Conservation (phyloP, 2,329 filamentous ascomycete species). For the Fusarium subtropicale region DNA sequence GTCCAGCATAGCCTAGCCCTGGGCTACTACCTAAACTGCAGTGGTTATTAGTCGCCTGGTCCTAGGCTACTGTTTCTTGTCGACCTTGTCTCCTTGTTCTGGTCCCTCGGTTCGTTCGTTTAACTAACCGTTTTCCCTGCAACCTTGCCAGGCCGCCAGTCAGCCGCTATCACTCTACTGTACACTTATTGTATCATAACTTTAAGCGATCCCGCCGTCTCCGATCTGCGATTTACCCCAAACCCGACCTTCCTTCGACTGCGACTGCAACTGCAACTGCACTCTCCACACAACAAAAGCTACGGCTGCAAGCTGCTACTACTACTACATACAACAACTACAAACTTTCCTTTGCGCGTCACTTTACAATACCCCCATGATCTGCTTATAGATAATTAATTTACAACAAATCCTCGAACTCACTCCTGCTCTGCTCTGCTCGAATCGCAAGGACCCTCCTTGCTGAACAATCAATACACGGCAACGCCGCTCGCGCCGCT, state of each 20-base stretch:
- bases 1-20: neutral
- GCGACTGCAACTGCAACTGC: neutral
- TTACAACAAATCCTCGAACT: neutral
- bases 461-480: slow-evolving; percentile 25
- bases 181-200: slow-evolving; percentile 31
- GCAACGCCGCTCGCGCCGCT: slow-evolving; percentile 23
- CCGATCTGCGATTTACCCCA: slow-evolving; percentile 38
- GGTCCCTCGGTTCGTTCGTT: slow-evolving; percentile 7
- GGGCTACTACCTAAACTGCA: neutral
- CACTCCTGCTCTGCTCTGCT: neutral
- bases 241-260: slow-evolving; percentile 27
- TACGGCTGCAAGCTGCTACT: no score
- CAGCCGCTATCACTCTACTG: neutral
- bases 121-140: slow-evolving; percentile 4
- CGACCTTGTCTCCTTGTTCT: slow-evolving; percentile 33
- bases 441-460: slow-evolving; percentile 10
- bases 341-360: slow-evolving; percentile 3
- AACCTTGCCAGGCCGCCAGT: neutral
- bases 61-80: slow-evolving; percentile 5
- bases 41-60: slow-evolving; percentile 13
- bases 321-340: slow-evolving; percentile 5
- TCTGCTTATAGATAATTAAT: slow-evolving; percentile 9
- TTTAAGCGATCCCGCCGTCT: slow-evolving; percentile 32
- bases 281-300: slow-evolving; percentile 24
- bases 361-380: neutral